Percentiles rank a stretch among this genome's conserved stretches.
These are phyloP conservation scores for Alternaria gansuensis DNA, from an alignment of 2,329 filamentous ascomycete genomes.

Conservation along the genomic window DNA sequence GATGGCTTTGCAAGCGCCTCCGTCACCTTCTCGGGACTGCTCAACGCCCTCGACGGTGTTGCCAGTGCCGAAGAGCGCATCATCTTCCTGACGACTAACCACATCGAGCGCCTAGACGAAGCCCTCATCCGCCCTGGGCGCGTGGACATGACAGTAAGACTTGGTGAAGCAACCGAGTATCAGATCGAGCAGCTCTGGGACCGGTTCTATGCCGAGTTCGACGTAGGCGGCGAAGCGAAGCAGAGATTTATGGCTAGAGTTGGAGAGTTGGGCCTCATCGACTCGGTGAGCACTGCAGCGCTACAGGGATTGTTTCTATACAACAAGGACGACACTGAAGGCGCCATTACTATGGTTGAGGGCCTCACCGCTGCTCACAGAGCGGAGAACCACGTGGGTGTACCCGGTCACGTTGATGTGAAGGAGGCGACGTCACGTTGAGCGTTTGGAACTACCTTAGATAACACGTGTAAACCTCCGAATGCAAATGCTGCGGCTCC, in stretches of 20 bases:
- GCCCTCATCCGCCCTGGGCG: conserved; percentile 89
- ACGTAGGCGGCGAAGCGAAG: conserved; percentile 69
- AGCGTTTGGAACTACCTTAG: conserved; percentile 11
- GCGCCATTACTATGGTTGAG: conserved; percentile 82
- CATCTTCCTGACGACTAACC: conserved; percentile 93
- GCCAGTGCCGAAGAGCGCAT: conserved; percentile 94
- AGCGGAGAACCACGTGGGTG: conserved; percentile 41
- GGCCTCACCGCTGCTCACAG: conserved; percentile 58
- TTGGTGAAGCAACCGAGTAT: conserved; percentile 85
- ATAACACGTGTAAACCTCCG: neutral
- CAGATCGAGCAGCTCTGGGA: conserved; percentile 92
- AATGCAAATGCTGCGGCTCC: neutral
- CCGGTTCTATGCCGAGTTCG: conserved; percentile 89
- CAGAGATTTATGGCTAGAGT: conserved; percentile 75
- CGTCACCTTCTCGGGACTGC: conserved; percentile 90
- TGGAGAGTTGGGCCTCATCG: conserved; percentile 74
- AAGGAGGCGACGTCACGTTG: conserved; percentile 23
- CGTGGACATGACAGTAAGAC: conserved; percentile 90
- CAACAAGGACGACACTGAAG: conserved; percentile 89
- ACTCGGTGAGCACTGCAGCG: conserved; percentile 82
- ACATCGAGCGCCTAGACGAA: conserved; percentile 86
- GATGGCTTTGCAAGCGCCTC: conserved; percentile 88
- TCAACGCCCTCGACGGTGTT: conserved; percentile 80
- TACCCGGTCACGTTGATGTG: conserved; percentile 45
- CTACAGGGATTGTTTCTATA: conserved; percentile 95